phyloP scores from a whole-genome alignment of 345 rosid species.

The Eucalyptus dawsonii region DNA sequence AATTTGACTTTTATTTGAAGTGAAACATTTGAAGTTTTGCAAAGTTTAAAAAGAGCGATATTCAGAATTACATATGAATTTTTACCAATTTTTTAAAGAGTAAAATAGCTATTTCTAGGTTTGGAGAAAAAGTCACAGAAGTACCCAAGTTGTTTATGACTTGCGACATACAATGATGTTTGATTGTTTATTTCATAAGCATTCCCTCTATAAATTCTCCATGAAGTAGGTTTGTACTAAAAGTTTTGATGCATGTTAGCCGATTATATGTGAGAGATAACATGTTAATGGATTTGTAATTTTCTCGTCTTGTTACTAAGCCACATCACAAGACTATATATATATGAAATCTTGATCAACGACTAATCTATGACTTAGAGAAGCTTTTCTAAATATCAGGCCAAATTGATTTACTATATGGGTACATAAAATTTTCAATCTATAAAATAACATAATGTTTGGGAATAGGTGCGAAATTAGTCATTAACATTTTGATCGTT shows the following conservation, averaged over 20 bases:
- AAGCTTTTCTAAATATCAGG: too few species aligned
- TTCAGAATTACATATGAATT: not conserved
- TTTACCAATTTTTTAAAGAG: not conserved
- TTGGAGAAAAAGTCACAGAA: not conserved
- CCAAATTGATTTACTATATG: too few species aligned
- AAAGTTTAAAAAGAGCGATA: not conserved
- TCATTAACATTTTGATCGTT: too few species aligned
- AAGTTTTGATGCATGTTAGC: not conserved
- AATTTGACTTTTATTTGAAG: not conserved
- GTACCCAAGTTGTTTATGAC: not conserved
- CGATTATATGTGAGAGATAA: not conserved
- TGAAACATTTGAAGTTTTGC: not conserved
- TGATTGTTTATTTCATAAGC: not conserved
- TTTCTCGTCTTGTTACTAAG: not conserved
- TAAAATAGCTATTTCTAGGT: not conserved
- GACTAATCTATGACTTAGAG: too few species aligned
- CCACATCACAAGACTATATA: not conserved
- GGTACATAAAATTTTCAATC: too few species aligned
- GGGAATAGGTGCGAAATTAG: too few species aligned
- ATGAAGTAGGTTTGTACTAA: not conserved
- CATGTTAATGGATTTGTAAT: not conserved
- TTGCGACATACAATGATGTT: not conserved
- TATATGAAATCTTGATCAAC: too few species aligned
- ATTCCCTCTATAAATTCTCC: not conserved
- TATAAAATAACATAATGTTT: too few species aligned